Evolutionary conservation across 805 yeast genomes (phyloP).

Genomic region (Sporopachydermia lactativora): DNA sequence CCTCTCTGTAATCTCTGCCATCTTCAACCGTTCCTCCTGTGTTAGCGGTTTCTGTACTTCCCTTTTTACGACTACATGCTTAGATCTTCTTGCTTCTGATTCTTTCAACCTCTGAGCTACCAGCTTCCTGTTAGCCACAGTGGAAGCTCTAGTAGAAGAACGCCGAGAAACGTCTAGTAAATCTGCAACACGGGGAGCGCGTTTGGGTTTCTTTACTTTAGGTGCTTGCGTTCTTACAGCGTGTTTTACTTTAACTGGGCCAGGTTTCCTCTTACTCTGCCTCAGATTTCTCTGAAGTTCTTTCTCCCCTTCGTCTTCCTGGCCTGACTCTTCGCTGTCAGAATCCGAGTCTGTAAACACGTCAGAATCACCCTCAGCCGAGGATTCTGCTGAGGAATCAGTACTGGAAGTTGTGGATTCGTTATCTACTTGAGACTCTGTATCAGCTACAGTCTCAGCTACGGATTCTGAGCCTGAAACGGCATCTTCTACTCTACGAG

Average conservation of each 20-base stretch:
- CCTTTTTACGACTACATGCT: slow-evolving; percentile 20
- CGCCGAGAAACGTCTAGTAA: slow-evolving; percentile 43
- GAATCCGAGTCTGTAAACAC: slow-evolving; percentile 35
- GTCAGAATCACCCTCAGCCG: slow-evolving; percentile 24
- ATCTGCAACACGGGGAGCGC: slow-evolving; percentile 27
- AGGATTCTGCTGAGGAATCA: too few relatives aligned
- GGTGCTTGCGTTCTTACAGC: slow-evolving; percentile 15
- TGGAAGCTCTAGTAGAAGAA: slow-evolving; percentile 64
- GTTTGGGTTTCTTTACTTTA: slow-evolving; percentile 17
- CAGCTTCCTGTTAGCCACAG: slow-evolving; percentile 64
- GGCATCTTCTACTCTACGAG: slow-evolving; percentile 5
- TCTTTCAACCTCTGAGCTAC: slow-evolving; percentile 57
- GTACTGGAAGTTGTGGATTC: too few relatives aligned
- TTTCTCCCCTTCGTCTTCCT: slow-evolving; percentile 56
- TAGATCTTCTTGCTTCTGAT: slow-evolving; percentile 43
- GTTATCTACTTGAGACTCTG: slow-evolving; percentile 4
- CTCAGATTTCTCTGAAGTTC: slow-evolving; percentile 34
- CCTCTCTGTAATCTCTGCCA: slow-evolving; percentile 78
- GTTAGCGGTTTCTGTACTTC: slow-evolving; percentile 27
- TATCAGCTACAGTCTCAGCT: slow-evolving; percentile 7
- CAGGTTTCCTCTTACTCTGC: slow-evolving; percentile 18
- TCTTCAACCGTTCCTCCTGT: slow-evolving; percentile 60
- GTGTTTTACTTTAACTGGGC: slow-evolving; percentile 22
- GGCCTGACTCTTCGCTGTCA: slow-evolving; percentile 23
- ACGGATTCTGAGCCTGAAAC: slow-evolving; percentile 7